Conservation (phyloP, 108 stramenopile species). For the Cyclotella cryptica region DNA sequence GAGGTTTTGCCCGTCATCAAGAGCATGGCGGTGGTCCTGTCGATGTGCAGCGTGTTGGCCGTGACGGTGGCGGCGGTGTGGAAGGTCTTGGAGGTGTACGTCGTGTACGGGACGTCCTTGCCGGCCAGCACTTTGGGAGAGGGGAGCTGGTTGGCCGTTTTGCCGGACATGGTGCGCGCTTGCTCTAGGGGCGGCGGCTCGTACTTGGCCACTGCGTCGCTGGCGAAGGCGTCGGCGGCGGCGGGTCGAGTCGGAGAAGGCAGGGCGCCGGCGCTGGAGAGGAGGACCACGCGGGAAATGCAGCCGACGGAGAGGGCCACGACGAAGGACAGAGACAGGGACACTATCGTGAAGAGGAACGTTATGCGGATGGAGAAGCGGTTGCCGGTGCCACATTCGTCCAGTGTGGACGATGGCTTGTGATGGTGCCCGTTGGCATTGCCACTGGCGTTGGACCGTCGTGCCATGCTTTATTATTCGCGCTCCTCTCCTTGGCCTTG, state of each 20-base stretch:
- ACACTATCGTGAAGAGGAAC: slow-evolving; percentile 49
- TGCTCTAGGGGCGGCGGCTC: background rate
- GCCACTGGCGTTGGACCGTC: background rate
- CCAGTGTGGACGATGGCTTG: background rate
- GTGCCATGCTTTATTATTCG: background rate
- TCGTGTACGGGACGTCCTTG: slow-evolving; percentile 61
- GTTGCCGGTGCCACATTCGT: background rate
- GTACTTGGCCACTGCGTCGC: background rate
- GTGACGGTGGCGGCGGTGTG: slow-evolving; percentile 36
- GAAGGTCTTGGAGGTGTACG: slow-evolving; percentile 72
- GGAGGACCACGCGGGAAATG: slow-evolving; percentile 51
- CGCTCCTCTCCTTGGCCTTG: background rate
- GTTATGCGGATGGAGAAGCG: slow-evolving; percentile 48
- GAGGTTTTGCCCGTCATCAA: background rate
- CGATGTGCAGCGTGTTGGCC: slow-evolving; percentile 44
- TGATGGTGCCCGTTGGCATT: background rate
- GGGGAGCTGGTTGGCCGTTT: slow-evolving; percentile 20
- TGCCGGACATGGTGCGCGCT: slow-evolving; percentile 24
- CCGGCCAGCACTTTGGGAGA: slow-evolving; percentile 52
- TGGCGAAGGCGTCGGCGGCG: background rate
- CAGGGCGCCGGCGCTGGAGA: background rate
- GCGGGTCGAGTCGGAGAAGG: background rate
- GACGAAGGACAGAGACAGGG: slow-evolving; percentile 40
- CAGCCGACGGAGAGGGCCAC: slow-evolving; percentile 63
- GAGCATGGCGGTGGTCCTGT: slow-evolving; percentile 20